Evolutionary conservation across 805 yeast species (phyloP).

Genomic region (Starmerella ratchasimensis): DNA sequence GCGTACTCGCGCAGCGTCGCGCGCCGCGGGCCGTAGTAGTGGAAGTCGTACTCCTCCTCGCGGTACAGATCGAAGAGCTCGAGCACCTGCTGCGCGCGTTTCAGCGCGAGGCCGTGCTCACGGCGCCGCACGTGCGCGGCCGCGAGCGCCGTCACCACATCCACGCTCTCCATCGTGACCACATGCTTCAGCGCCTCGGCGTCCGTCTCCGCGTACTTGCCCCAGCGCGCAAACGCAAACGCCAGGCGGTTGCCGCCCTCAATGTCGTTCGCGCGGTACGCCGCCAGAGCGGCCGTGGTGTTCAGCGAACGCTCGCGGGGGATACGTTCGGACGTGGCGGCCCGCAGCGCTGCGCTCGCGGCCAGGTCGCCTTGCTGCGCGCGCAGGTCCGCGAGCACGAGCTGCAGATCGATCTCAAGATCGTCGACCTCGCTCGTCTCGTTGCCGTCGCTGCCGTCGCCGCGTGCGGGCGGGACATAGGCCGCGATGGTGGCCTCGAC

Average conservation of each 20-base stretch:
- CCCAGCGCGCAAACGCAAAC: slow-evolving; percentile 41
- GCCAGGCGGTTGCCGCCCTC: slow-evolving; percentile 63
- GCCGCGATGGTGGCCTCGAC: slow-evolving; percentile 44
- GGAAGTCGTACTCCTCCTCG: slow-evolving; percentile 88
- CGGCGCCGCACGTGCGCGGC: slow-evolving; percentile 62
- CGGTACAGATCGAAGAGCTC: slow-evolving; percentile 56
- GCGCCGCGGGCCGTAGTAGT: slow-evolving; percentile 75
- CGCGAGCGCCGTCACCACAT: slow-evolving; percentile 78
- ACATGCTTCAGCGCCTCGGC: slow-evolving; percentile 70
- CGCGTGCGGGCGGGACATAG: no score
- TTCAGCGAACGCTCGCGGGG: slow-evolving; percentile 86
- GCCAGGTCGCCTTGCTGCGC: slow-evolving; percentile 53
- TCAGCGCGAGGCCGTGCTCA: slow-evolving; percentile 57
- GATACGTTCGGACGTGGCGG: slow-evolving; percentile 61
- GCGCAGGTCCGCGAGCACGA: slow-evolving; percentile 65
- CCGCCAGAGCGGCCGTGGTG: slow-evolving; percentile 74
- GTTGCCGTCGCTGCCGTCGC: no score
- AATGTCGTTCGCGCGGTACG: slow-evolving; percentile 56
- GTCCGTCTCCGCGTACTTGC: slow-evolving; percentile 44
- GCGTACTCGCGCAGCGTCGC: slow-evolving; percentile 81
- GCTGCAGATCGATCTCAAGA: slow-evolving; percentile 56
- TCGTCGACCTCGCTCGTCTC: slow-evolving; percentile 9
- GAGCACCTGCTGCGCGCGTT: slow-evolving; percentile 56
- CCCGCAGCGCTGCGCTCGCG: slow-evolving; percentile 53
- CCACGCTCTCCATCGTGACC: slow-evolving; percentile 78